Conservation (phyloP, 2,329 filamentous ascomycete species). For the Aspergillus sp. region DNA sequence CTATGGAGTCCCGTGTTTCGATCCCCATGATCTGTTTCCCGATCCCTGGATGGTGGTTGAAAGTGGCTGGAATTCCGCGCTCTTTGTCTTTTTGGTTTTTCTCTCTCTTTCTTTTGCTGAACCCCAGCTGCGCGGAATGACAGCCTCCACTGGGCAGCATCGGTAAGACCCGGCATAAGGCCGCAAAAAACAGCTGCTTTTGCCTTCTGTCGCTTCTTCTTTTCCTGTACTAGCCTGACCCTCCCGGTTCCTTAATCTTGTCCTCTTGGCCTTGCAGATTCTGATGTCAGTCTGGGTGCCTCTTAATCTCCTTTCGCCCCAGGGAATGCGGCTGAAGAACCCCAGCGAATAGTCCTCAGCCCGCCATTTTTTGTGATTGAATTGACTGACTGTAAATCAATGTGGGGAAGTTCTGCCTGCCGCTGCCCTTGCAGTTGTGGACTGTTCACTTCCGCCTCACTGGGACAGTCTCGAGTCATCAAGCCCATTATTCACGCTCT, state of each 20-base stretch:
- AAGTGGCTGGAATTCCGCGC: not conserved
- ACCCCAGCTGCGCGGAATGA: not conserved
- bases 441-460: not conserved
- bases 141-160: slow-evolving; percentile 13
- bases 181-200: slow-evolving; percentile 5
- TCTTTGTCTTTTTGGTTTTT: not conserved
- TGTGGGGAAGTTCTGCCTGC: not conserved
- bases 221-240: not conserved
- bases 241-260: not conserved
- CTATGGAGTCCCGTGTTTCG: not conserved
- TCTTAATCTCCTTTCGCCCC: not conserved
- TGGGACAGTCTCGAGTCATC: not conserved
- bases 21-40: slow-evolving; percentile 2
- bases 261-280: not conserved
- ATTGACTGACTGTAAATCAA: not conserved
- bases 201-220: not conserved
- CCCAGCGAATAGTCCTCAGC: not conserved
- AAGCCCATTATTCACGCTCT: not conserved
- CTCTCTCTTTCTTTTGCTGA: not conserved
- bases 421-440: slow-evolving; percentile 14
- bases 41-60: not conserved
- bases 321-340: not conserved
- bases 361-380: not conserved
- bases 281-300: not conserved
- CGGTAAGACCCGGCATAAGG: slow-evolving; percentile 15